Evolutionary conservation across 768 basidiomycete genomes (phyloP).

Genomic region (Brasilioporus rufonigricans): DNA sequence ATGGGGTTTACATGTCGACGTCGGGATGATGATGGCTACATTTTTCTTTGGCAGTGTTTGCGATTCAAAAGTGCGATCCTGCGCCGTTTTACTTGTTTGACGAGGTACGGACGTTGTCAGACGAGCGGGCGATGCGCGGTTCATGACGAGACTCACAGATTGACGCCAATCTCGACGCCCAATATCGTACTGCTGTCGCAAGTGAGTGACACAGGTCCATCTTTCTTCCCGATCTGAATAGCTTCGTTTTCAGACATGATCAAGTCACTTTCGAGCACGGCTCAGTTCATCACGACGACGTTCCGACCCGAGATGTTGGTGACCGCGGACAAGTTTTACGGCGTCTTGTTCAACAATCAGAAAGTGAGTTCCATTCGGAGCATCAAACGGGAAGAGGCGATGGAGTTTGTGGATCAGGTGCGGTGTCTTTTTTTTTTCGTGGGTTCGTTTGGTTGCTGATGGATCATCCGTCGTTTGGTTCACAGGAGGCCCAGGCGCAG

Average conservation of each 20-base stretch:
- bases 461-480: not conserved
- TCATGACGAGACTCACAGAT: constrained; percentile 48
- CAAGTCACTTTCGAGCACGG: constrained; percentile 78
- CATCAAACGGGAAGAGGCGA: constrained; percentile 88
- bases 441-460: not conserved
- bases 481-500: constrained; percentile 50
- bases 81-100: constrained; percentile 99
- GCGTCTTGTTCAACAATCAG: constrained; percentile 93
- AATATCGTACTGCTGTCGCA: constrained; percentile 96
- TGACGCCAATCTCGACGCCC: constrained; percentile 96
- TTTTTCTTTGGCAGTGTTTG: constrained; percentile 65
- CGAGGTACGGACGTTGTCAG: constrained; percentile 50
- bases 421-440: constrained; percentile 14
- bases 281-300: constrained; percentile 97
- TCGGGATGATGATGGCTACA: constrained; percentile 1
- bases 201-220: constrained; percentile 45
- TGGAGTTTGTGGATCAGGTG: constrained; percentile 92
- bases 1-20: constrained; percentile 7
- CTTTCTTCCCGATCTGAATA: constrained; percentile 36
- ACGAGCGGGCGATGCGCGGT: not conserved
- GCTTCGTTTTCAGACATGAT: constrained; percentile 61
- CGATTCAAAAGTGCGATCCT: constrained; percentile 98
- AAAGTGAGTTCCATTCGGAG: constrained; percentile 88
- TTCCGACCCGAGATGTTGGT: constrained; percentile 98
- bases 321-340: constrained; percentile 95